Conservation (phyloP, 179 eudicot species). For the Silene coronaria region DNA sequence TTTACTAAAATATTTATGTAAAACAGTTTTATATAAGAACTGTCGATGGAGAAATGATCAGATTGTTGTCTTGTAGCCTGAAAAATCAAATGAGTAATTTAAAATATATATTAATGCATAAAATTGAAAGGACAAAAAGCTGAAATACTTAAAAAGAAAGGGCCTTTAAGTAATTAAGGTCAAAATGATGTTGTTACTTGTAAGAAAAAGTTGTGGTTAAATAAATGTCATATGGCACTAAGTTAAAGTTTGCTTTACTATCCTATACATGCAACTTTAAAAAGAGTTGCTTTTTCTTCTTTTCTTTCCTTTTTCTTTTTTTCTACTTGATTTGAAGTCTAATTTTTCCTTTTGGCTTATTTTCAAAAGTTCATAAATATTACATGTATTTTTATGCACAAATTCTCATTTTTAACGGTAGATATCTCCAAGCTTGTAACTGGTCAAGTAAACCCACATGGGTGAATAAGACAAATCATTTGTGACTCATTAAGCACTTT, state of each 20-base stretch:
- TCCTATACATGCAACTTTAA: conserved; percentile 22
- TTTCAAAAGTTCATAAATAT: conserved; percentile 11
- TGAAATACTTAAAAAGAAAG: conserved; percentile 22
- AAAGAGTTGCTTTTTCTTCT: conserved; percentile 22
- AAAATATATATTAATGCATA: too few relatives aligned
- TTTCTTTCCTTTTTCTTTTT: conserved; percentile 4
- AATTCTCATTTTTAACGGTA: too few relatives aligned
- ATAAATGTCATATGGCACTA: conserved; percentile 22
- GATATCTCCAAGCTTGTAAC: too few relatives aligned
- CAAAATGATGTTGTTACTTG: conserved; percentile 17
- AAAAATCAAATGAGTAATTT: background rate
- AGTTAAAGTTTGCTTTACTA: conserved; percentile 29
- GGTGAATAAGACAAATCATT: too few relatives aligned
- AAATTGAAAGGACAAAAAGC: conserved; percentile 24
- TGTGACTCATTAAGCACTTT: too few relatives aligned
- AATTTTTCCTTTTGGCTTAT: conserved; percentile 23
- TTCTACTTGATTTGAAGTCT: conserved; percentile 29
- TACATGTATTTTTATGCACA: background rate
- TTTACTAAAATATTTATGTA: too few relatives aligned
- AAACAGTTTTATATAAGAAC: too few relatives aligned
- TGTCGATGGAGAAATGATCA: too few relatives aligned
- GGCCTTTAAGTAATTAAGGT: conserved; percentile 13
- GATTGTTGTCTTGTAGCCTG: background rate
- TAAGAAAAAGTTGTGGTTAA: conserved; percentile 16
- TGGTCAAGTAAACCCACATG: too few relatives aligned